phyloP scores from a whole-genome alignment of 768 basidiomycete species.

The Mycena latifolia region DNA sequence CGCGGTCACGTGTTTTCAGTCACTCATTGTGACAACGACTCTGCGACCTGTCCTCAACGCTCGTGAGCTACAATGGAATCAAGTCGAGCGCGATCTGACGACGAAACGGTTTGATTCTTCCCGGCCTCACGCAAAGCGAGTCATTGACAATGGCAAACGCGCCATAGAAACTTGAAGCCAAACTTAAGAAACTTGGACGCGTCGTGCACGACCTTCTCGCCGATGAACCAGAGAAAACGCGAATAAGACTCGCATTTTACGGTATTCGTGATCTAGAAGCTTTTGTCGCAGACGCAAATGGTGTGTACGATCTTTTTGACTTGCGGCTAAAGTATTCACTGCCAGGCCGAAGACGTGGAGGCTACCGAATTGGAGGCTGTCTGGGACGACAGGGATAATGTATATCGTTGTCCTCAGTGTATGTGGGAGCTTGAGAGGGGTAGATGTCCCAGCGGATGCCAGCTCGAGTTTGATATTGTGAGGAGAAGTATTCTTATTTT shows the following conservation, averaged over 20 bases:
- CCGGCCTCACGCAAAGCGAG: no score
- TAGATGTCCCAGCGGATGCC: slow-evolving; percentile 41
- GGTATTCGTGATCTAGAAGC: slow-evolving; percentile 6
- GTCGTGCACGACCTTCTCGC: slow-evolving; percentile 12
- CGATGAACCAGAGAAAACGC: background rate
- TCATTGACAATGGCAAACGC: no score
- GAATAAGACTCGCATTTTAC: background rate
- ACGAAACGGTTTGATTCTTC: no score
- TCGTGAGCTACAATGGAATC: no score
- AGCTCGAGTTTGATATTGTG: slow-evolving; percentile 30
- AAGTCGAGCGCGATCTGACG: no score
- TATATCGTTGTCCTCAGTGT: slow-evolving; percentile 46
- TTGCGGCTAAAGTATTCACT: background rate
- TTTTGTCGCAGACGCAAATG: slow-evolving; percentile 6
- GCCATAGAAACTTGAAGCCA: no score
- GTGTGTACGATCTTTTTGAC: background rate
- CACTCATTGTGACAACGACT: no score
- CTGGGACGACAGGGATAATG: slow-evolving; percentile 37
- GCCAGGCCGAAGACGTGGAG: slow-evolving; percentile 4
- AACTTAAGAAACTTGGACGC: slow-evolving; percentile 16
- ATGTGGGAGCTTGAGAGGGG: slow-evolving; percentile 47
- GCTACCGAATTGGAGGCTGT: slow-evolving; percentile 3
- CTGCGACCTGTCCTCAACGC: no score
- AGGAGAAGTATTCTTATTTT: background rate
- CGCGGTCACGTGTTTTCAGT: no score